Base-by-base conservation (phyloP, 2,329 filamentous ascomycete species). In the Sporothrix variecibatus region DNA sequence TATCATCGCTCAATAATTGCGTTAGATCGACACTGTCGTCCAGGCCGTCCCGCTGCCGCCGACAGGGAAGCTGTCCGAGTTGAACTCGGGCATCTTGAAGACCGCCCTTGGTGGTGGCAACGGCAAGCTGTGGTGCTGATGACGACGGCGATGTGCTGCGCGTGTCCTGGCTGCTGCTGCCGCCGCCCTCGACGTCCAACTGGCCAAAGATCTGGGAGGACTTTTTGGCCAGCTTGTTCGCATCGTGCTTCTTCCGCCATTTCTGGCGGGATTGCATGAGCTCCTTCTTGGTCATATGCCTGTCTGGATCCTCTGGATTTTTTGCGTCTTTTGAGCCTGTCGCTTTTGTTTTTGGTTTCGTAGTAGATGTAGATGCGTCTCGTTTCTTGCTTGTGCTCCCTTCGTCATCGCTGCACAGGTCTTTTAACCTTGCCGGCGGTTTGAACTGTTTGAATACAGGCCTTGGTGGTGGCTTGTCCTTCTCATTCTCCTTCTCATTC, bases 11-110 rank as follows among this genome's bases (percentile, higher is more conserved):
- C 15, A 20, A 3, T 49, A 49, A 6, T 49, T n/a, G 9, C 3
- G 23, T 11, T 2, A 70, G 4, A 40, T 72, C 70, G 3, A 64
- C n/a, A 53, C 43, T 26, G 40, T 72, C 20, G 43, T 17, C 43
- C 12, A 68, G 69, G 43, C 62, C 17, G 11, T 31, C 7, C 15
- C 56, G 58, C 17, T 53, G 0, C 23, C 64, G 28, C 11, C 65
- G 17, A 15, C 40, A 1, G 23, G 28, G 20, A 15, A 23, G 20
- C 26, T 46, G 1, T 58, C 43, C 43, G 43, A 49, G 34, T 20
- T 40, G 6, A 28, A 46, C 2, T 40, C 38, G 31, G 72, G 72
- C 68, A 73, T 73, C 53, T 51, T 72, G 49, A 75, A 73, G 2
- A 75, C 72, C 3, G 72, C 72, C 26, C 60, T 5, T 43, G 60